Evolutionary conservation across 306 rosid species (phyloP).

Genomic region (Corylus avellana): DNA sequence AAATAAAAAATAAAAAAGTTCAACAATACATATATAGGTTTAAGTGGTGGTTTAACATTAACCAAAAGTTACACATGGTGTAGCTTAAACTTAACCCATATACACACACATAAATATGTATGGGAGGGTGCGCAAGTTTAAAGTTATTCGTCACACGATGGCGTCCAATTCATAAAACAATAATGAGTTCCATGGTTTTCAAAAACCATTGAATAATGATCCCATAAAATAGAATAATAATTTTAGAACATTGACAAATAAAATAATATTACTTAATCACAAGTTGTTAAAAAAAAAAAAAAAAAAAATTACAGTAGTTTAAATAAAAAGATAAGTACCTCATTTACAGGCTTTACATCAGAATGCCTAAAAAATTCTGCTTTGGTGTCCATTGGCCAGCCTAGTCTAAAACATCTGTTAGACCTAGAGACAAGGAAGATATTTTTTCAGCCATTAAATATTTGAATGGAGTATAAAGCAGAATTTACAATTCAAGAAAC

Average conservation of each 20-base stretch:
- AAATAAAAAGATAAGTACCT: constrained; percentile 36
- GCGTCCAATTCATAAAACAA: background rate
- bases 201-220: background rate
- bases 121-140: background rate
- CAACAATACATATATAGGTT: background rate
- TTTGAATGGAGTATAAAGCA: background rate
- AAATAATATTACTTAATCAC: background rate
- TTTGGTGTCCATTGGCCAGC: constrained; percentile 75
- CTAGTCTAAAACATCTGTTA: constrained; percentile 65
- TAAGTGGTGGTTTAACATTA: background rate
- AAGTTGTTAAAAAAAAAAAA: background rate
- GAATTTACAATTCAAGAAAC: constrained; percentile 23
- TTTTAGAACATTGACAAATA: background rate
- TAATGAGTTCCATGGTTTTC: background rate
- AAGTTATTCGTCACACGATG: background rate
- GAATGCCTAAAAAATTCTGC: constrained; percentile 84
- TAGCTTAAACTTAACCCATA: too few species aligned
- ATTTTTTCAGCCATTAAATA: constrained; percentile 20
- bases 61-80: background rate
- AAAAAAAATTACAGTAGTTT: too few species aligned
- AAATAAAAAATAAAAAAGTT: background rate
- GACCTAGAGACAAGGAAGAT: constrained; percentile 58
- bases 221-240: background rate
- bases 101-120: background rate
- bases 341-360: constrained; percentile 47